Evolutionary conservation across 768 basidiomycete genomes (phyloP).

Genomic region (Auriscalpium microsporum): DNA sequence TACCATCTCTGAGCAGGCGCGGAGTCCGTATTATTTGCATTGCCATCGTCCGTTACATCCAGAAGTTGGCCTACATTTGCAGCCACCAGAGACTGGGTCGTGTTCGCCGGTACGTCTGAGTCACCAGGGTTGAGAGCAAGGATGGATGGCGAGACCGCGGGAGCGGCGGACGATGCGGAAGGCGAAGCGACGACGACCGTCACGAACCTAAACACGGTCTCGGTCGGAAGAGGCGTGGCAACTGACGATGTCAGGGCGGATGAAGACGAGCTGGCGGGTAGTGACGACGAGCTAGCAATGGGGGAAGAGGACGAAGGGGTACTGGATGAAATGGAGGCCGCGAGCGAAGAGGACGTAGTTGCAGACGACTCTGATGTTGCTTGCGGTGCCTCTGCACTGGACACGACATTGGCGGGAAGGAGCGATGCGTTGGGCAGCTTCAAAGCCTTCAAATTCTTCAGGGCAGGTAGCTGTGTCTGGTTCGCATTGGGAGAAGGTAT

Average conservation of each 20-base stretch:
- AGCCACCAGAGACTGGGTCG: not conserved
- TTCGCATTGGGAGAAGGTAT: constrained; percentile 16
- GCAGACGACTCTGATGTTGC: not conserved
- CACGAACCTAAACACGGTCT: not conserved
- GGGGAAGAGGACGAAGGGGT: not conserved
- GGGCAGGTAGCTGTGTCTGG: not conserved
- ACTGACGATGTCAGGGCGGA: not conserved
- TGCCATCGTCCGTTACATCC: not conserved
- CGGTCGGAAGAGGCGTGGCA: not conserved
- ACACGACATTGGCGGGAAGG: not conserved
- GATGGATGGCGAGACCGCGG: not conserved
- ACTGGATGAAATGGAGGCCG: not conserved
- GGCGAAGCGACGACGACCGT: not conserved
- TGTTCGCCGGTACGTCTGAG: not conserved
- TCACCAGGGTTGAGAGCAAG: not conserved
- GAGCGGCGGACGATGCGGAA: not conserved
- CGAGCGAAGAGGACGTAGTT: not conserved
- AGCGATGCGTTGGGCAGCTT: not conserved
- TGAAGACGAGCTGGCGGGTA: too few species aligned
- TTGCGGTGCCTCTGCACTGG: not conserved
- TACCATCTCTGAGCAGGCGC: not conserved
- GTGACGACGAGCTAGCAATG: not conserved
- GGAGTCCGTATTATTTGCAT: not conserved
- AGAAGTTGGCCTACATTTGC: not conserved
- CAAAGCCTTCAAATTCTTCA: not conserved